A percentile compares a stretch with the other conserved stretches of the same genome.
These are phyloP conservation scores for Musa acuminata DNA, from an alignment of 176 grass and related monocot species.

Conservation along the genomic window DNA sequence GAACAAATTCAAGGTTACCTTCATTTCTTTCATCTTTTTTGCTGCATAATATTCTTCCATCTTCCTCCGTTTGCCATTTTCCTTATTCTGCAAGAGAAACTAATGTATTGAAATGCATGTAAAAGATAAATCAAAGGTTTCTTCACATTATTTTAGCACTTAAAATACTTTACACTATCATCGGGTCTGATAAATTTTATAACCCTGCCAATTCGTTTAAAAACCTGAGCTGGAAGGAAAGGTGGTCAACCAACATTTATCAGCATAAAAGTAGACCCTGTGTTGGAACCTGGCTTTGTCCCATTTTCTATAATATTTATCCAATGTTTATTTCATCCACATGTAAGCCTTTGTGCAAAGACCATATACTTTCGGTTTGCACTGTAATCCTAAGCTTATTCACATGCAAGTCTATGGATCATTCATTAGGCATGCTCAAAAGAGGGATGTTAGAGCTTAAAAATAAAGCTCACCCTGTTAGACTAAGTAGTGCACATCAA, in stretches of 20 bases:
- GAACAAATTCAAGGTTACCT: background rate
- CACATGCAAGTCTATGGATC: too few species aligned
- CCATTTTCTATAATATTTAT: background rate
- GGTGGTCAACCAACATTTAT: background rate
- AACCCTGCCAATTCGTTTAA: background rate
- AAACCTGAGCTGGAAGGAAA: background rate
- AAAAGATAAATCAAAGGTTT: background rate
- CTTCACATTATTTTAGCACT: too few species aligned
- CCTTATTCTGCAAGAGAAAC: constrained; percentile 4
- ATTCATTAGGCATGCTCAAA: too few species aligned
- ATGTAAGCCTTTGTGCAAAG: background rate
- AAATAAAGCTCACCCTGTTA: too few species aligned
- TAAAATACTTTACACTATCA: too few species aligned
- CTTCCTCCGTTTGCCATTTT: constrained; percentile 13
- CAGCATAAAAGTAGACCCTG: background rate
- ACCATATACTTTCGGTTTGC: background rate
- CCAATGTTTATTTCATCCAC: background rate
- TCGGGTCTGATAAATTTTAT: too few species aligned
- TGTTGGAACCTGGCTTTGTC: background rate
- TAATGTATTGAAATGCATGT: background rate
- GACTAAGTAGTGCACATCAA: too few species aligned
- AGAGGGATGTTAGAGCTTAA: too few species aligned
- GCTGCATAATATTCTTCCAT: constrained; percentile 7
- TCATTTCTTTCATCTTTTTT: constrained; percentile 11
- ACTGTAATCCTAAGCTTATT: too few species aligned